Evolutionary conservation across 148 eudicot species (phyloP), one percentile per base, ranked within the genome.

Genomic region (Heliosperma pusillum): DNA sequence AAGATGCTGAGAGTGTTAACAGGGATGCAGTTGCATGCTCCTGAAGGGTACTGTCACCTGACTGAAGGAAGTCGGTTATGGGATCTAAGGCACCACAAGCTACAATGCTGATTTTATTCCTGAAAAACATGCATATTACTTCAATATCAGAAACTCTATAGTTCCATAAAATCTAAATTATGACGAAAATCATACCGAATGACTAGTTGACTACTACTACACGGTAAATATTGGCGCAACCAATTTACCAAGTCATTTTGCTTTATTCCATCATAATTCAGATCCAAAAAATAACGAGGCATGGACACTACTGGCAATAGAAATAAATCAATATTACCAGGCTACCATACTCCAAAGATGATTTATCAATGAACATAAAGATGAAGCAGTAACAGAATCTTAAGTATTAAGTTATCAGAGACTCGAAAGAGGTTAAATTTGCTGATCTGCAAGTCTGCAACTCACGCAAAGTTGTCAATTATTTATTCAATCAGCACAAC

Each of bases 1-100:
- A 81, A 21, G 97, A 89, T 56, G 99, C 99, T 16, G 99, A 96
- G 8, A 96, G 86, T 7, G 99, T 96, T 82, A 93, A 86, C 59
- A 96, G 72, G 17, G 97, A 70, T 16, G 94, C 97, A 36, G 94
- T 87, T 17, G 99, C 97, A 33, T 92, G 84, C 73, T 96, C 99
- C 72, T 88, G 96, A 70, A 96, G 88, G 71, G 53, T 80, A 22
- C 72, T 21, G 79, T 80, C 84, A 1, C 80, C 85, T 1, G 90
- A 85, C 57, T 80, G 88, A 20, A 89, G 88, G 78, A 92, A 96
- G 59, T 63, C 57, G 77, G 84, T 82, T 62, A 96, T 90, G 8
- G 99, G 97, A 69, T 84, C 88, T 16, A 96, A 80, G 20, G 91
- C 99, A 78, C 97, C 99, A 12, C 91, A 87, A 42, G 82, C 85